A percentile compares a stretch with the other conserved stretches of the same genome.
phyloP scores from a whole-genome alignment of 1,284 basidiomycete genomes.

The Fomitopsis pinicola region DNA sequence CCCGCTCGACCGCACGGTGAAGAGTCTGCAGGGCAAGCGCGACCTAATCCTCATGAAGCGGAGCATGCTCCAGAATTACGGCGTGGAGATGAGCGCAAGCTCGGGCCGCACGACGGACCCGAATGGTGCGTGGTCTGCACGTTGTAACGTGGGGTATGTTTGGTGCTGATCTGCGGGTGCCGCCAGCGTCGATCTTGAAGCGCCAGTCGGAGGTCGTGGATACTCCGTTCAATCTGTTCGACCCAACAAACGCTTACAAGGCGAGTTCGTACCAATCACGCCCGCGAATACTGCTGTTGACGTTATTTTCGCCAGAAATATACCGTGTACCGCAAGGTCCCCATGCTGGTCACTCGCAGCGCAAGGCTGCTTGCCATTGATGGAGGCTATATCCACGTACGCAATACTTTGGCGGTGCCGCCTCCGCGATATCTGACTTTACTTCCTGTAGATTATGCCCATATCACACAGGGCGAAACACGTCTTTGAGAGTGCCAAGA shows the following conservation, averaged over 20 bases:
- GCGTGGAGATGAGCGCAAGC: constrained; percentile 56
- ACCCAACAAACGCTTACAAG: constrained; percentile 79
- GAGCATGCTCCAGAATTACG: constrained; percentile 68
- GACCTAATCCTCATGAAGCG: constrained; percentile 84
- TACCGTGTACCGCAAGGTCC: constrained; percentile 91
- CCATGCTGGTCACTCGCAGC: constrained; percentile 87
- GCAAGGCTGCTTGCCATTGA: constrained; percentile 93
- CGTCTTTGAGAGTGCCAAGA: constrained; percentile 86
- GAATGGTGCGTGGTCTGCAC: constrained; percentile 56
- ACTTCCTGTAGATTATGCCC: constrained; percentile 74
- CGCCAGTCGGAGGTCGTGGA: constrained; percentile 75
- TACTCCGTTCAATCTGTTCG: constrained; percentile 52
- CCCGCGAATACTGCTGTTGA: background rate
- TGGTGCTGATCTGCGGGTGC: background rate
- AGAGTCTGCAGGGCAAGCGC: constrained; percentile 82
- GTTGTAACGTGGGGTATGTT: background rate
- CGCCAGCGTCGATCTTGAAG: constrained; percentile 86
- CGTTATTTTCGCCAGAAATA: constrained; percentile 61
- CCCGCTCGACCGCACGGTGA: constrained; percentile 93
- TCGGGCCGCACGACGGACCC: constrained; percentile 80
- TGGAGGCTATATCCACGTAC: constrained; percentile 89
- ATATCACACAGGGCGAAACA: constrained; percentile 76
- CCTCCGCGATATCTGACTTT: background rate
- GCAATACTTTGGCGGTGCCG: constrained; percentile 21
- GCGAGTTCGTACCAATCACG: constrained; percentile 34